A percentile compares a stretch with the other conserved stretches of the same genome.
Evolutionary conservation across 1,284 basidiomycete species (phyloP).

Genomic region (Paramarasmius palmivorus): DNA sequence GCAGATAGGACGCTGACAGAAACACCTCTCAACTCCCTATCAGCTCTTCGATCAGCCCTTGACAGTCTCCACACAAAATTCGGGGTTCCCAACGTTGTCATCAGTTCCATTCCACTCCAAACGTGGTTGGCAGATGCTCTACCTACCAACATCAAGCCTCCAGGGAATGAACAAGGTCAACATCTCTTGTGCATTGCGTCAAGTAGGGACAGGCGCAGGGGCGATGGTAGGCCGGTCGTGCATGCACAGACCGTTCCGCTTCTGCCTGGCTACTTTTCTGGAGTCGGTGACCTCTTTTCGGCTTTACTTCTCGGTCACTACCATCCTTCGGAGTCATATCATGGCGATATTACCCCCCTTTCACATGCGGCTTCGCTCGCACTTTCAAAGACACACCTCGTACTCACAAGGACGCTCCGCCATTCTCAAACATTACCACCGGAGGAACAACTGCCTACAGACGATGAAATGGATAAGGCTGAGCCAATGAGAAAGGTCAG

Average conservation of each 20-base stretch:
- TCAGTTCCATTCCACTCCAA: slow-evolving; percentile 83
- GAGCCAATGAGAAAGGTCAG: slow-evolving; percentile 67
- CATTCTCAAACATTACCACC: slow-evolving; percentile 56
- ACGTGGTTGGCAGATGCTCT: slow-evolving; percentile 53
- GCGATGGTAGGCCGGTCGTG: slow-evolving; percentile 40
- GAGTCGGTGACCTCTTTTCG: slow-evolving; percentile 96
- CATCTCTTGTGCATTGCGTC: slow-evolving; percentile 81
- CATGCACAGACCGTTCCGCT: slow-evolving; percentile 77
- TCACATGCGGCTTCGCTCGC: slow-evolving; percentile 68
- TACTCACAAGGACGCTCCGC: slow-evolving; percentile 74
- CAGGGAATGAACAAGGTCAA: slow-evolving; percentile 31
- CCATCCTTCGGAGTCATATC: slow-evolving; percentile 31
- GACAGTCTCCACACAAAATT: slow-evolving; percentile 74
- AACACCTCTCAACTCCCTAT: slow-evolving; percentile 62
- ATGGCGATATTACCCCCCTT: slow-evolving; percentile 36
- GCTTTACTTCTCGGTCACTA: slow-evolving; percentile 90
- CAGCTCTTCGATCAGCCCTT: slow-evolving; percentile 72
- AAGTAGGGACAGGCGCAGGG: slow-evolving; percentile 35
- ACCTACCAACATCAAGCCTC: slow-evolving; percentile 43
- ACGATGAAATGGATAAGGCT: slow-evolving; percentile 69
- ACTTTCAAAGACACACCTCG: slow-evolving; percentile 83
- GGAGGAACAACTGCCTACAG: slow-evolving; percentile 58
- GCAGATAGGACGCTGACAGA: slow-evolving; percentile 69
- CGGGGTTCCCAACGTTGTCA: slow-evolving; percentile 83
- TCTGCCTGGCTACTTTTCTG: slow-evolving; percentile 91